Evolutionary conservation across 345 rosid genomes (phyloP).

Genomic region (Crucihimalaya himalaica): DNA sequence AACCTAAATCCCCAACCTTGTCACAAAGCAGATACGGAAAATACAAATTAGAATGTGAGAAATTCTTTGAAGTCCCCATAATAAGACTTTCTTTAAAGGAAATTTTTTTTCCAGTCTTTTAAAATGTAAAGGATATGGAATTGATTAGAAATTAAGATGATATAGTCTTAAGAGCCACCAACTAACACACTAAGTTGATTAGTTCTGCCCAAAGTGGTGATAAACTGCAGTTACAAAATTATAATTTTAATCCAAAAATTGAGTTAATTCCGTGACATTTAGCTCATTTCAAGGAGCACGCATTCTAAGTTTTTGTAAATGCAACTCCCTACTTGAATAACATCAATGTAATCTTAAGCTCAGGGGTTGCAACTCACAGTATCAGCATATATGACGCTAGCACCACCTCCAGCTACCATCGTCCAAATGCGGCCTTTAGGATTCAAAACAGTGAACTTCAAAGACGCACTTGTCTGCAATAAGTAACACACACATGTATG

Average conservation of each 20-base stretch:
- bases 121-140: not conserved
- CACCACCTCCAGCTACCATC: conserved; percentile 99
- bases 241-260: not conserved
- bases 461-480: conserved; percentile 89
- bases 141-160: too few species aligned
- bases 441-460: conserved; percentile 93
- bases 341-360: not conserved
- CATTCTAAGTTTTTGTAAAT: not conserved
- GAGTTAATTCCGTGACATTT: not conserved
- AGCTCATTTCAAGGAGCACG: not conserved
- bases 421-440: conserved; percentile 98
- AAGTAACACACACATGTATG: conserved; percentile 4
- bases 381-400: conserved; percentile 97
- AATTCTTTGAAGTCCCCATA: not conserved
- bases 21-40: conserved; percentile 23
- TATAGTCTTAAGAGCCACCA: too few species aligned
- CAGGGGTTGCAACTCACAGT: conserved; percentile 54
- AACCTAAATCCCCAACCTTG: conserved; percentile 98
- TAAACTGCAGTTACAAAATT: too few species aligned
- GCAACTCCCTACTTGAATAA: not conserved
- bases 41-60: not conserved
- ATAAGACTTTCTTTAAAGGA: not conserved
- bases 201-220: too few species aligned
- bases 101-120: not conserved
- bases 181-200: too few species aligned